A percentile compares a stretch with the other conserved stretches of the same genome.
These are phyloP conservation scores for Tricholoma terreum DNA, from an alignment of 768 basidiomycete species.

Conservation along the genomic window DNA sequence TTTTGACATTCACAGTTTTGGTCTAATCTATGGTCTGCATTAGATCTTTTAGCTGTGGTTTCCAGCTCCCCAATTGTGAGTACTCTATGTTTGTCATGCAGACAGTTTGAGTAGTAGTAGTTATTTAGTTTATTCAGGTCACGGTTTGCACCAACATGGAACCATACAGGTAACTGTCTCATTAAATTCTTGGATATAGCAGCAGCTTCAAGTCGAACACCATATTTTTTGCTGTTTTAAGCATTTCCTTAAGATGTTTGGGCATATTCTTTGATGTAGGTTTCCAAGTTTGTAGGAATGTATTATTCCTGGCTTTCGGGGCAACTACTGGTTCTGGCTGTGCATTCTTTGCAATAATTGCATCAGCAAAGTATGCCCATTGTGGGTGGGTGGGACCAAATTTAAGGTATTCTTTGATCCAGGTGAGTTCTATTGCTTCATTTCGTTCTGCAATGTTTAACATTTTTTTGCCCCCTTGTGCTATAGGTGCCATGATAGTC, in stretches of 20 bases:
- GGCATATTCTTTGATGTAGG: slow-evolving; percentile 1
- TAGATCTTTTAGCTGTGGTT: no score
- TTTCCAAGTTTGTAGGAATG: slow-evolving; percentile 27
- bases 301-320: slow-evolving; percentile 6
- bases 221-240: slow-evolving; percentile 22
- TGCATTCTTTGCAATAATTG: slow-evolving; percentile 10
- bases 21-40: no score
- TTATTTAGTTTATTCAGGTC: slow-evolving; percentile 1
- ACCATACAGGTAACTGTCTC: slow-evolving; percentile 28
- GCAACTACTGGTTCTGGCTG: slow-evolving; percentile 5
- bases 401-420: slow-evolving; percentile 21
- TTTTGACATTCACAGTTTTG: no score
- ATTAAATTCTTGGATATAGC: slow-evolving; percentile 7
- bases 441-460: slow-evolving; percentile 25
- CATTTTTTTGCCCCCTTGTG: slow-evolving; percentile 21
- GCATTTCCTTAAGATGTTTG: slow-evolving; percentile 11
- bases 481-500: slow-evolving; percentile 11
- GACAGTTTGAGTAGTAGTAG: slow-evolving; percentile 10
- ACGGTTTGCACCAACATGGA: slow-evolving; percentile 20
- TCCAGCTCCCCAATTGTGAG: slow-evolving; percentile 8
- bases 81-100: slow-evolving; percentile 11
- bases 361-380: slow-evolving; percentile 29
- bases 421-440: slow-evolving; percentile 23
- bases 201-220: slow-evolving; percentile 11
- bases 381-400: slow-evolving; percentile 13